Base-by-base conservation (phyloP, 2,329 filamentous ascomycete genomes). In the Cytospora schulzeri region DNA sequence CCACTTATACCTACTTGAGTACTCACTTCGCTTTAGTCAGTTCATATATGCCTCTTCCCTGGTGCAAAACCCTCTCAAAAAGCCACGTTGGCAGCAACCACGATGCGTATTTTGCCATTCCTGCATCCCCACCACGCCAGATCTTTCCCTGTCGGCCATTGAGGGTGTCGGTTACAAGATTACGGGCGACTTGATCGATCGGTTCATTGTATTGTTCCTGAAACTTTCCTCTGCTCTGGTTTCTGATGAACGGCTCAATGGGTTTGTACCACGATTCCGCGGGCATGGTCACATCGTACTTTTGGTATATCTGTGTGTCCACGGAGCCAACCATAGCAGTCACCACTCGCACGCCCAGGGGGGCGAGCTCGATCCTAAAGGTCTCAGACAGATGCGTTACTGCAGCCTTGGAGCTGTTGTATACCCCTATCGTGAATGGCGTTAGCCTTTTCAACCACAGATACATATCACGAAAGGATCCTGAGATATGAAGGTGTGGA, bases 271-370 rank as follows among this genome's bases (percentile, higher is more conserved):
- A 53, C 4, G 51, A 53, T 2, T 14, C 14, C 9, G 24, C 24
- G 51, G 51, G 24, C 24, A 53, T 3, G 4, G 38, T n/a, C n/a
- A n/a, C 19, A 19, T 45, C 38, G 4, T 45, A 8, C 38, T 8
- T 5, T 45, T 45, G n/a, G 19, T 45, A 61, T 26, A 61, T 54
- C 2, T 7, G 33, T 48, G 59, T 61, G 4, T 17, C 51, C 15
- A 55, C 51, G 14, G 33, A 22, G 22, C 70, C 69, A 33, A 70
- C 66, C 51, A 70, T 67, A 3, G 60, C 58, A 17, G 68, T 69
- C 15, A 70, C 59, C 1, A 72, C 68, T 17, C 62, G 64, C 48
- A 71, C 70, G 0, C 67, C 66, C 35, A 70, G 57, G 0, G 69
- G 68, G 19, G 52, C 53, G 22, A 71, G 41, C 59, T 71, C 69